phyloP scores from a whole-genome alignment of 176 grass and related monocot species.

The Pharus latifolius region DNA sequence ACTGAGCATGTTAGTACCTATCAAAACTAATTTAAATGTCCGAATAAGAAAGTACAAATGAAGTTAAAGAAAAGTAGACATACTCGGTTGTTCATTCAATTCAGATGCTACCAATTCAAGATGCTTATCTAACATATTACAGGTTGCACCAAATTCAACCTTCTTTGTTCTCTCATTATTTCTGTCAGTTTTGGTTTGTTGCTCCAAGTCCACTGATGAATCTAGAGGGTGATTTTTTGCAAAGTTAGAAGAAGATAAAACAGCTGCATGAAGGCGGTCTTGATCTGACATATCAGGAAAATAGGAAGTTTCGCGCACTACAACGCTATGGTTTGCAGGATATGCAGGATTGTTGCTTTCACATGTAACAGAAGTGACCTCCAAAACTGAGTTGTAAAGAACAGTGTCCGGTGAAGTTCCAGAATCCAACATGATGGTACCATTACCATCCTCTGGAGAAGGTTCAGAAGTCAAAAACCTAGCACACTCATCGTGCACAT shows the following conservation, averaged over 20 bases:
- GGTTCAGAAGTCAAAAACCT: slow-evolving; percentile 38
- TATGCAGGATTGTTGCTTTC: slow-evolving; percentile 35
- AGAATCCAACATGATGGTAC: slow-evolving; percentile 23
- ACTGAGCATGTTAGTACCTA: slow-evolving; percentile 7
- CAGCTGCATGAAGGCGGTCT: slow-evolving; percentile 9
- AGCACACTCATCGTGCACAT: slow-evolving; percentile 12
- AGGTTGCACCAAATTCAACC: not conserved
- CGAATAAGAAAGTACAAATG: not conserved
- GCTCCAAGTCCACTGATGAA: slow-evolving; percentile 28
- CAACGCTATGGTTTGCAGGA: slow-evolving; percentile 29
- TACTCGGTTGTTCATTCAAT: slow-evolving; percentile 26
- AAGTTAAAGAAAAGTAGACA: slow-evolving; percentile 1
- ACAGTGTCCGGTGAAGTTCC: slow-evolving; percentile 84
- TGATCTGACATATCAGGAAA: slow-evolving; percentile 6
- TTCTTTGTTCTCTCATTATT: slow-evolving; percentile 18
- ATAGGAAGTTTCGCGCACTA: not conserved
- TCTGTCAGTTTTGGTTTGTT: not conserved
- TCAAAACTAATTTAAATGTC: not conserved
- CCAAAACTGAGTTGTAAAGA: too few relatives aligned
- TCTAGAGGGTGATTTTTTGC: slow-evolving; percentile 9
- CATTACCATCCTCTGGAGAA: slow-evolving; percentile 17
- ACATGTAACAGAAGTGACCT: slow-evolving; percentile 33
- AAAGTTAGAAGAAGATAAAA: slow-evolving; percentile 11
- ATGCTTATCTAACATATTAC: slow-evolving; percentile 16
- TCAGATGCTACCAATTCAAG: not conserved